Base-by-base conservation (phyloP, 768 basidiomycete species). In the Holtermannia corniformis region DNA sequence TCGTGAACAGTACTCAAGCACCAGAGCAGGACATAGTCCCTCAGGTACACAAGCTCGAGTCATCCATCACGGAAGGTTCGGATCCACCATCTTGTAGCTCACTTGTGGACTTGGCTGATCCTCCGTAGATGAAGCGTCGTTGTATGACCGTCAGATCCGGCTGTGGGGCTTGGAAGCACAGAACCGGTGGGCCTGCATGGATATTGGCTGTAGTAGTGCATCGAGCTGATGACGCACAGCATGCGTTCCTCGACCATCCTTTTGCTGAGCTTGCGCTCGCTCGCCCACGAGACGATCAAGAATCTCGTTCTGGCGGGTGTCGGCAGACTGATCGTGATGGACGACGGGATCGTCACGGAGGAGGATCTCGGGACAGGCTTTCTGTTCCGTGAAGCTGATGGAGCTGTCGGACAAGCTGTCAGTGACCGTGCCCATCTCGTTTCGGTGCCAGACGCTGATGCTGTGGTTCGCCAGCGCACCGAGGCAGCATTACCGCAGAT, bases 111-210 rank as follows among this genome's bases (percentile, higher is more conserved):
- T 10, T 44, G 43, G 23, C 23, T n/a, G 7, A 7, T 12, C 5
- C 19, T 7, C 43, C n/a, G n/a, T 40, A 72, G 70, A 66, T 63
- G 70, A 84, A 60, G 82, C 81, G n/a, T 87, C 86, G 13, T 79
- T 95, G 22, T 95, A 97, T 72, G 95, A 97, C 72, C 83, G 93
- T 23, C 92, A 97, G 73, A 95, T 97, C 76, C 82, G 93, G 25
- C 75, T 96, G 61, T 99, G 95, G 95, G 95, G 95, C 43, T 81
- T 96, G 41, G 95, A 96, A 71, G 95, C 95, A 28, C 95, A 99
- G 71, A 89, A 95, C 74, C 80, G 85, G 91, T 87, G n/a, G n/a
- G n/a, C n/a, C n/a, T n/a, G n/a, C n/a, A 61, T 55, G 76, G 63
- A 43, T 11, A 20, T 27, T 41, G 2, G 5, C 23, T 57, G 45